These are phyloP conservation scores for Melocanna baccifera DNA, from an alignment of 176 grass and related monocot species.

Conservation along the genomic window DNA sequence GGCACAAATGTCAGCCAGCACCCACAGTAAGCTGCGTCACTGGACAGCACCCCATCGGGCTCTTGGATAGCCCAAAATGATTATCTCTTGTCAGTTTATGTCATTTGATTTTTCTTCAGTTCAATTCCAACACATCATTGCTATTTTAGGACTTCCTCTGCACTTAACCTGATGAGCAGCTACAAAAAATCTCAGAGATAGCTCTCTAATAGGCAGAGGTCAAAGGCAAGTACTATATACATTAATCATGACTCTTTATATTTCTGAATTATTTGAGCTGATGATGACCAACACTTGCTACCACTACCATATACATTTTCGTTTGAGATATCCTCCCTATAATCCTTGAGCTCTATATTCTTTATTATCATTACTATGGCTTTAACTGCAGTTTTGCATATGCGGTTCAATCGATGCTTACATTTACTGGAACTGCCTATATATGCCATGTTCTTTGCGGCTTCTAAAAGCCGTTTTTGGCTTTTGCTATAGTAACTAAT, in stretches of 20 bases:
- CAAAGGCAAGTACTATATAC: background rate
- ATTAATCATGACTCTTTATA: background rate
- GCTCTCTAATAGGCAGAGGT: too few relatives aligned
- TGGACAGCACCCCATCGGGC: background rate
- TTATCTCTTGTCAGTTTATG: background rate
- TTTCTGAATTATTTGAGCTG: background rate
- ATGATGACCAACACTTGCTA: background rate
- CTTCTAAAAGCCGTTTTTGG: too few relatives aligned
- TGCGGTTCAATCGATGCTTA: background rate
- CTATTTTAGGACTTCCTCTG: background rate
- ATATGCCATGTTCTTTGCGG: too few relatives aligned
- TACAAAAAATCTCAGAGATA: background rate
- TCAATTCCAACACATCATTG: background rate
- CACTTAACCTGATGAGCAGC: background rate
- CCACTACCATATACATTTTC: background rate
- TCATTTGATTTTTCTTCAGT: background rate
- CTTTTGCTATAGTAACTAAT: too few relatives aligned
- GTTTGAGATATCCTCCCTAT: background rate
- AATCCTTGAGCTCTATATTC: background rate
- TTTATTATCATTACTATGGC: background rate
- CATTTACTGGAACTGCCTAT: too few relatives aligned
- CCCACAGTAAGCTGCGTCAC: background rate
- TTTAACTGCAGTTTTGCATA: background rate
- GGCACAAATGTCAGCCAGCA: background rate
- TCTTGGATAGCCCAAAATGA: background rate